Evolutionary conservation across 768 basidiomycete species (phyloP).

Genomic region (Tricholomella constricta): DNA sequence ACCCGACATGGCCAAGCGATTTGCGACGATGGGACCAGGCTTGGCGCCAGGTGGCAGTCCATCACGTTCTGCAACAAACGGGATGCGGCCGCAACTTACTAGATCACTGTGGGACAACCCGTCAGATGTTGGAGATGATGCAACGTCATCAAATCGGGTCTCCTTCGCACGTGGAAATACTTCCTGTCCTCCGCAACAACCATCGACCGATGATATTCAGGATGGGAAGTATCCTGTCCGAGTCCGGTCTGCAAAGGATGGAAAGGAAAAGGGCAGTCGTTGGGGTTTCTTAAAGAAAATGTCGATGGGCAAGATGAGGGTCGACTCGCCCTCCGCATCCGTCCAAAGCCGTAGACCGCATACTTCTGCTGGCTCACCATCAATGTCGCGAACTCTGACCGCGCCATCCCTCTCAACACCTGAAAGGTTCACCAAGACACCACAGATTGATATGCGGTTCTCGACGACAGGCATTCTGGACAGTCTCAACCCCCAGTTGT

Average conservation of each 20-base stretch:
- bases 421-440: slow-evolving; percentile 44
- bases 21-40: slow-evolving; percentile 70
- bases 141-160: slow-evolving; percentile 16
- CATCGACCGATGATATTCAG: slow-evolving; percentile 16
- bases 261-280: slow-evolving; percentile 68
- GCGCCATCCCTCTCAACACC: slow-evolving; percentile 25
- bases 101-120: slow-evolving; percentile 56
- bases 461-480: slow-evolving; percentile 70
- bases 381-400: slow-evolving; percentile 26
- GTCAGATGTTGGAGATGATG: slow-evolving; percentile 29
- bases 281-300: slow-evolving; percentile 99
- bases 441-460: slow-evolving; percentile 70
- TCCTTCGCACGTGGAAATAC: slow-evolving; percentile 16
- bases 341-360: slow-evolving; percentile 36
- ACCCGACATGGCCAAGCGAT: slow-evolving; percentile 50
- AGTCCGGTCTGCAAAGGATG: slow-evolving; percentile 32
- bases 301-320: slow-evolving; percentile 92
- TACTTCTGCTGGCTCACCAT: slow-evolving; percentile 28
- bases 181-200: slow-evolving; percentile 15
- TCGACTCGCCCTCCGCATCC: slow-evolving; percentile 54
- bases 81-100: slow-evolving; percentile 42
- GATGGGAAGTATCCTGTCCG: slow-evolving; percentile 24
- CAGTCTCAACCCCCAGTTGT: slow-evolving; percentile 37
- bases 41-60: slow-evolving; percentile 35
- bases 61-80: slow-evolving; percentile 38